Percentiles rank a stretch among this genome's conserved stretches.
Evolutionary conservation across 495 filamentous ascomycete species (phyloP).

Genomic region (Recurvomyces mirabilis): DNA sequence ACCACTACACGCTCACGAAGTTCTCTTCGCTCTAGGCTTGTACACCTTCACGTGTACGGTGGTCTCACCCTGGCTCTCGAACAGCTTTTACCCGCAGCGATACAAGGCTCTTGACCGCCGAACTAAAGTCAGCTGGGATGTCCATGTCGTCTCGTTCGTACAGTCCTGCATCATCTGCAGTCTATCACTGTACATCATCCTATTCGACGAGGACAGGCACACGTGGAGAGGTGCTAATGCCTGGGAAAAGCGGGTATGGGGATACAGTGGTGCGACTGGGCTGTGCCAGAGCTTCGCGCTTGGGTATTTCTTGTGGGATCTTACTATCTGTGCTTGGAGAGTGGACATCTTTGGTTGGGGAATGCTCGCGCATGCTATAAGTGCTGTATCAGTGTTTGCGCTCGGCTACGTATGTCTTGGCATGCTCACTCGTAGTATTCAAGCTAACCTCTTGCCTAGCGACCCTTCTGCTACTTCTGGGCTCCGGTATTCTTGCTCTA

Average conservation of each 20-base stretch:
- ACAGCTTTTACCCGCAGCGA: slow-evolving; percentile 52
- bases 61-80: slow-evolving; percentile 65
- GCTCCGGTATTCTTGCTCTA: slow-evolving; percentile 87
- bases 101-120: slow-evolving; percentile 57
- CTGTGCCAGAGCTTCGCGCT: slow-evolving; percentile 74
- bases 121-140: slow-evolving; percentile 86
- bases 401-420: slow-evolving; percentile 69
- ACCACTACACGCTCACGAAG: slow-evolving; percentile 79
- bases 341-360: slow-evolving; percentile 76
- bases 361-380: slow-evolving; percentile 78
- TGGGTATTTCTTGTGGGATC: slow-evolving; percentile 95
- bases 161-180: slow-evolving; percentile 72
- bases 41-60: slow-evolving; percentile 67
- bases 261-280: slow-evolving; percentile 72
- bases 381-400: slow-evolving; percentile 73
- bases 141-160: slow-evolving; percentile 86
- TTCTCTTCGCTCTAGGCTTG: slow-evolving; percentile 57
- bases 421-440: background rate
- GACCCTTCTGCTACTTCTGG: slow-evolving; percentile 92
- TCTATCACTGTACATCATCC: slow-evolving; percentile 76
- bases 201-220: slow-evolving; percentile 59
- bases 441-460: slow-evolving; percentile 36
- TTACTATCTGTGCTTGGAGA: slow-evolving; percentile 60
- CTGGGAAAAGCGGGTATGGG: slow-evolving; percentile 70
- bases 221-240: slow-evolving; percentile 22